These are phyloP conservation scores for Calonectria pauciramosa DNA, from an alignment of 2,329 filamentous ascomycete genomes.

Conservation along the genomic window DNA sequence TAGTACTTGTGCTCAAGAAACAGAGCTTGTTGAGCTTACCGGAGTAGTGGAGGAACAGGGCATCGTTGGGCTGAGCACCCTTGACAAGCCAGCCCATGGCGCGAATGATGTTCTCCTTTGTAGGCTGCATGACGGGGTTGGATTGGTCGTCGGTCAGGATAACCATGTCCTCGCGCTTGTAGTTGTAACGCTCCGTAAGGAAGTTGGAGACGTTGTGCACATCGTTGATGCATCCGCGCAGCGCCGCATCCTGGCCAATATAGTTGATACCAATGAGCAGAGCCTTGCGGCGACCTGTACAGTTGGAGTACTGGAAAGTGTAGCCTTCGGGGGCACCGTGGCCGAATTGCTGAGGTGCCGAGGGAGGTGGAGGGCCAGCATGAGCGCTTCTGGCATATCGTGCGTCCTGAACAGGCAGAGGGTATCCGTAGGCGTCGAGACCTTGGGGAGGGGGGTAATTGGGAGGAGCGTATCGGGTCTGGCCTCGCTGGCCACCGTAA, in stretches of 20 bases:
- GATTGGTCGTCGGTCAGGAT: constrained; percentile 82
- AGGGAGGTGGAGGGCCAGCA: constrained; percentile 60
- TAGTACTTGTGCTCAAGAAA: neutral
- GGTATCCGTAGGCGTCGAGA: constrained; percentile 63
- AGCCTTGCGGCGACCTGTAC: constrained; percentile 80
- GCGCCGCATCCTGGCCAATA: constrained; percentile 78
- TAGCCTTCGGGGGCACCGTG: constrained; percentile 78
- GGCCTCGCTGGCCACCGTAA: constrained; percentile 38
- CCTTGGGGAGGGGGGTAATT: constrained; percentile 57
- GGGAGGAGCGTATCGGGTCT: constrained; percentile 49
- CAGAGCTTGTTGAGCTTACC: constrained; percentile 54
- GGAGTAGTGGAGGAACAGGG: constrained; percentile 83
- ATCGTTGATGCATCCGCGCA: constrained; percentile 85
- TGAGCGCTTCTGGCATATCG: constrained; percentile 46
- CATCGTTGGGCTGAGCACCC: constrained; percentile 79
- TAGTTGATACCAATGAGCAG: constrained; percentile 87
- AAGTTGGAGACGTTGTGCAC: constrained; percentile 82
- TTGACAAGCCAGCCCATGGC: constrained; percentile 84
- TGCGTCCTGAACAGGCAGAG: constrained; percentile 53
- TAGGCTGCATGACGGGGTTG: constrained; percentile 78
- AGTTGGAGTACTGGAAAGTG: constrained; percentile 82
- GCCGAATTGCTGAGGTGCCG: constrained; percentile 70
- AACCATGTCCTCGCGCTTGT: constrained; percentile 85
- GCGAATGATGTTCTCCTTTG: constrained; percentile 80
- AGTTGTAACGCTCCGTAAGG: constrained; percentile 76